Evolutionary conservation across 2,329 filamentous ascomycete species (phyloP).

Genomic region (Eutypa lata): DNA sequence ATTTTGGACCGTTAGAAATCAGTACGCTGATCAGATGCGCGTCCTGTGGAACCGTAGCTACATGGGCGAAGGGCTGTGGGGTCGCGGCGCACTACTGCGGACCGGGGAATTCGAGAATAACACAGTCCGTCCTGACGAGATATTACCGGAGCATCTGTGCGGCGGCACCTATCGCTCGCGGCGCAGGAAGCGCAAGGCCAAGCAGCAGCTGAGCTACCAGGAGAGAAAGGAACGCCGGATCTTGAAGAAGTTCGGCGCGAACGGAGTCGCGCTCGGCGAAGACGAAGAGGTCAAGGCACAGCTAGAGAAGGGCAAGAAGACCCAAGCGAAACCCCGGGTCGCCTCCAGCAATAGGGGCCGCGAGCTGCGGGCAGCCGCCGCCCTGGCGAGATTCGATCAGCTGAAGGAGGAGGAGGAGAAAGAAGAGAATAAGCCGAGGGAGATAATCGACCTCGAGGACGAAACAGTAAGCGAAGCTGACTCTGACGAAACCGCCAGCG

Average conservation of each 20-base stretch:
- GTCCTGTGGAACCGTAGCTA: slow-evolving; percentile 68
- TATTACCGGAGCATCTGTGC: slow-evolving; percentile 69
- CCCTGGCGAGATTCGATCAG: slow-evolving; percentile 68
- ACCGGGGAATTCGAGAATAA: slow-evolving; percentile 59
- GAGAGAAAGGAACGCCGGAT: slow-evolving; percentile 72
- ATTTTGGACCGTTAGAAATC: slow-evolving; percentile 78
- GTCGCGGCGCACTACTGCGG: slow-evolving; percentile 61
- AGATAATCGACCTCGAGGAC: slow-evolving; percentile 15
- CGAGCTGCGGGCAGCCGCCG: slow-evolving; percentile 73
- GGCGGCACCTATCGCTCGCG: slow-evolving; percentile 73
- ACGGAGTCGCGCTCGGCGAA: slow-evolving; percentile 66
- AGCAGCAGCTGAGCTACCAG: slow-evolving; percentile 59
- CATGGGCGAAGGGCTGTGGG: slow-evolving; percentile 82
- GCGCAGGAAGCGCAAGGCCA: slow-evolving; percentile 53
- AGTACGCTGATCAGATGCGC: slow-evolving; percentile 69
- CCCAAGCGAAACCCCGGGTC: slow-evolving; percentile 66
- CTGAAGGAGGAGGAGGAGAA: slow-evolving; percentile 49
- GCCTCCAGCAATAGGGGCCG: slow-evolving; percentile 71
- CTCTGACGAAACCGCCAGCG: slow-evolving; percentile 40
- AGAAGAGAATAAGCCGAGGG: slow-evolving; percentile 35
- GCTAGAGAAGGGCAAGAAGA: slow-evolving; percentile 63
- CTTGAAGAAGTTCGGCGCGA: slow-evolving; percentile 71
- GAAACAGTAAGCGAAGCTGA: slow-evolving; percentile 31
- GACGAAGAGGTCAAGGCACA: slow-evolving; percentile 64
- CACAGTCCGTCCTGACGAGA: slow-evolving; percentile 49